Evolutionary conservation across 2,329 filamentous ascomycete genomes (phyloP).

Genomic region (Aspergillus pseudoterreus): DNA sequence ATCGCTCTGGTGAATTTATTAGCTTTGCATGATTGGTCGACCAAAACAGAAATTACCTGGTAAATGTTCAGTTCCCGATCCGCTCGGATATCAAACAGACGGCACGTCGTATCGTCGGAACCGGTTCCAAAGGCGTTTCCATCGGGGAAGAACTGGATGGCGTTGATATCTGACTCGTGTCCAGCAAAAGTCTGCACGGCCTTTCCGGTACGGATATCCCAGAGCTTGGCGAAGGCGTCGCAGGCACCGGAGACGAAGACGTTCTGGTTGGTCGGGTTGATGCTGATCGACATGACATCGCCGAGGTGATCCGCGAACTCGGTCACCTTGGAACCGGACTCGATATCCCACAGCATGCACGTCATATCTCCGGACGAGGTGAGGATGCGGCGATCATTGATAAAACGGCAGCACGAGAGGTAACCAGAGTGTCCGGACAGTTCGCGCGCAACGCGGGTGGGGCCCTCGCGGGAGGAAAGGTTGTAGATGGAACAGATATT

Average conservation of each 20-base stretch:
- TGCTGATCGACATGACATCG: conserved; percentile 99
- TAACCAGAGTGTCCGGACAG: conserved; percentile 96
- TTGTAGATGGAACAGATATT: conserved; percentile 99
- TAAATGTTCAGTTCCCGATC: conserved; percentile 74
- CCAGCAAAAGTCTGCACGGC: conserved; percentile 98
- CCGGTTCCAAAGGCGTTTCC: conserved; percentile 98
- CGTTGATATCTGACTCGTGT: conserved; percentile 98
- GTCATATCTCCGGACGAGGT: conserved; percentile 99
- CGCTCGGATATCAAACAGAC: conserved; percentile 94
- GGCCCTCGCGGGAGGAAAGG: conserved; percentile 93
- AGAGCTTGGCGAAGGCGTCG: conserved; percentile 96
- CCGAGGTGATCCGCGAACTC: conserved; percentile 98
- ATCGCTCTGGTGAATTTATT: conserved; percentile 64
- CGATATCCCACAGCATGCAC: conserved; percentile 99
- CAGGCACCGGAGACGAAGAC: conserved; percentile 99
- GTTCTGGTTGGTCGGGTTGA: conserved; percentile 98
- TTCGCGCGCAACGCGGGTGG: conserved; percentile 91
- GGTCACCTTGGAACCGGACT: conserved; percentile 93
- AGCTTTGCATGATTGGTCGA: not conserved
- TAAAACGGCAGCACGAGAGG: conserved; percentile 96
- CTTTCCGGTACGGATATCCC: conserved; percentile 98
- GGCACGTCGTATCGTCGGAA: conserved; percentile 95
- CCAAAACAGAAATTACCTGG: conserved; percentile 48
- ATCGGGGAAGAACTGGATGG: conserved; percentile 98
- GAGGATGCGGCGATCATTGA: conserved; percentile 95